Evolutionary conservation across 805 yeast genomes (phyloP), one percentile per base, ranked within the genome.

Genomic region (Candida sithepensis): DNA sequence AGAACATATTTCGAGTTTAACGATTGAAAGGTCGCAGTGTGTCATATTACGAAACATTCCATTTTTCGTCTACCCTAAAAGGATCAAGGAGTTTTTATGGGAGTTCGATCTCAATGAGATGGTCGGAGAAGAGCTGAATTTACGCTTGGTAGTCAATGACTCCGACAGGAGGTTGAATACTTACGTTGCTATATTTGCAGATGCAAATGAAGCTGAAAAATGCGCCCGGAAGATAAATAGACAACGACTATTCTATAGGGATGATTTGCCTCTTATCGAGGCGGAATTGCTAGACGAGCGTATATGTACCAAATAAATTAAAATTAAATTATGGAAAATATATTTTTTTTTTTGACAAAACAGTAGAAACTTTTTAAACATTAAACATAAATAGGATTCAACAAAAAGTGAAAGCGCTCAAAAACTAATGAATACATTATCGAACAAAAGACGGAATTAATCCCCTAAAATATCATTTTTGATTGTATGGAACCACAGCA

Each of bases 191-290:
- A 62, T 70, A 19, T 84, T 84, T 54, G 68, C 68, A 14, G 69
- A 73, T 51, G 48, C 54, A 2, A 49, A 58, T 2, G 79, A 78
- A 47, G 82, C 88, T 2, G 52, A 50, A 18, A 63, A 80, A 38
- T 84, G 83, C 58, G 76, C 75, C 4, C 61, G 77, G 13, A 73
- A 75, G 50, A 73, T 69, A 55, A 80, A 84, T 58, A 85, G 85
- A 2, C 52, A 57, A 19, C 58, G 56, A 20, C 60, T 68, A 47
- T 68, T 64, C 48, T 55, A 58, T 26, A 59, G 64, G 6, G 28
- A 43, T 1, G 43, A 50, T 19, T 48, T 63, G 44, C 69, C 71
- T 2, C 51, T 61, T 12, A 47, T 68, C 2, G 54, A 51, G n/a
- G 68, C 70, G 1, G 70, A 74, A 64, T 20, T 63, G 6, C 45